Percentiles rank a stretch among this genome's conserved stretches.
Conservation (phyloP, 75 land plant genomes). For the Sequoiadendron giganteum region DNA sequence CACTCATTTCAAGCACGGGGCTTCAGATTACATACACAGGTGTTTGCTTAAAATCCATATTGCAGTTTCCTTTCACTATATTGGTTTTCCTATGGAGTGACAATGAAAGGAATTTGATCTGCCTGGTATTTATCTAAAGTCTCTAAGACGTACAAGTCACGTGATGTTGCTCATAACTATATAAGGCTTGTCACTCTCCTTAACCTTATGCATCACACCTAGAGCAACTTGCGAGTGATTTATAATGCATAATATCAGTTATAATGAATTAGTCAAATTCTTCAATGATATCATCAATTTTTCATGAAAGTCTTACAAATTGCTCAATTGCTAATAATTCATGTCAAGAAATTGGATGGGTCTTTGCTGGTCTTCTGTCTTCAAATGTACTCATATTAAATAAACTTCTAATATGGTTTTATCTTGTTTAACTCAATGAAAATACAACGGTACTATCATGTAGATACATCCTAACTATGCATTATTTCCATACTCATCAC, state of each 20-base stretch:
- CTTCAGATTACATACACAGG: constrained; percentile 82
- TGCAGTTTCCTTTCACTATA: not conserved
- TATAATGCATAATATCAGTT: not conserved
- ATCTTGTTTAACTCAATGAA: not conserved
- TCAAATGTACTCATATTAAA: not conserved
- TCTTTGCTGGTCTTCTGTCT: not conserved
- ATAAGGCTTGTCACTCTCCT: not conserved
- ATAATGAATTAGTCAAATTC: not conserved
- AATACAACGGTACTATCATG: not conserved
- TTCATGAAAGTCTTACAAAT: not conserved
- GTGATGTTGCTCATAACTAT: not conserved
- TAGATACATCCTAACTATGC: not conserved
- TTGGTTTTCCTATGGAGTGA: not conserved
- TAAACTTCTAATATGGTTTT: not conserved
- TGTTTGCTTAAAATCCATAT: constrained; percentile 14
- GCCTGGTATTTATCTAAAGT: not conserved
- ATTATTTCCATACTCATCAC: not conserved
- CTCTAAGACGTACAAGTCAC: not conserved
- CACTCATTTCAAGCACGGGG: constrained; percentile 92
- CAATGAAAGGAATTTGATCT: not conserved
- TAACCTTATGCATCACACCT: not conserved
- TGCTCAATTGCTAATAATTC: not conserved
- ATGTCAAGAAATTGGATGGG: not conserved
- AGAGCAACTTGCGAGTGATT: not conserved
- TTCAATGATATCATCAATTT: not conserved